A percentile compares a stretch with the other conserved stretches of the same genome.
Evolutionary conservation across 768 basidiomycete species (phyloP).

Genomic region (Suillus weaverae): DNA sequence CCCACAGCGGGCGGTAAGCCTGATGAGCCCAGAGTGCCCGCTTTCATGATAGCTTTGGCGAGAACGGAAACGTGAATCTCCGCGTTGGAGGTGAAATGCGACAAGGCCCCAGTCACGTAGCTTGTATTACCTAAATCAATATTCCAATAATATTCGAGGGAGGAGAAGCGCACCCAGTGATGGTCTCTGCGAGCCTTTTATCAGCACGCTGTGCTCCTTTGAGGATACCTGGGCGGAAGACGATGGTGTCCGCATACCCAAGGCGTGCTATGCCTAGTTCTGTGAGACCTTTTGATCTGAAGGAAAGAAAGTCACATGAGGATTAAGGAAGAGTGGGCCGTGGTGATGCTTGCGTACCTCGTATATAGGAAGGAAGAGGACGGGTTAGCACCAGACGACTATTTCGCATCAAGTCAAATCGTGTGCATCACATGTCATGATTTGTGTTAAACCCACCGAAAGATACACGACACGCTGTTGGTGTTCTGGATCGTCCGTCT

Average conservation of each 20-base stretch:
- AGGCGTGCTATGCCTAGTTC: slow-evolving; percentile 65
- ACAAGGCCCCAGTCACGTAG: slow-evolving; percentile 36
- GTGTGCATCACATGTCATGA: not conserved
- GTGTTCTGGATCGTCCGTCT: slow-evolving; percentile 41
- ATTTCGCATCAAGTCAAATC: not conserved
- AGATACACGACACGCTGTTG: slow-evolving; percentile 68
- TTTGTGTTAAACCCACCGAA: slow-evolving; percentile 47
- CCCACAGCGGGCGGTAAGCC: slow-evolving; percentile 44
- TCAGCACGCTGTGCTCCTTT: slow-evolving; percentile 47
- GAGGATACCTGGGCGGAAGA: slow-evolving; percentile 66
- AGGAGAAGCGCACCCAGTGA: slow-evolving; percentile 40
- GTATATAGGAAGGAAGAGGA: slow-evolving; percentile 53
- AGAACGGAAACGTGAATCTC: slow-evolving; percentile 57
- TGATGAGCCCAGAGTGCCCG: slow-evolving; percentile 54
- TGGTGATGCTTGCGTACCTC: slow-evolving; percentile 32
- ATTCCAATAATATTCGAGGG: not conserved
- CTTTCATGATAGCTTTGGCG: slow-evolving; percentile 53
- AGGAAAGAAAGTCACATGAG: not conserved
- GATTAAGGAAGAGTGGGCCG: not conserved
- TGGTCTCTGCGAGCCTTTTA: slow-evolving; percentile 38
- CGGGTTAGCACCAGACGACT: slow-evolving; percentile 53
- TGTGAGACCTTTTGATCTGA: slow-evolving; percentile 73
- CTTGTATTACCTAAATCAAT: slow-evolving; percentile 25
- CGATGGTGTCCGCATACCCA: slow-evolving; percentile 69
- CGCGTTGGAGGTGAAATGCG: slow-evolving; percentile 36